Percentiles rank a stretch among this genome's conserved stretches.
These are phyloP conservation scores for Daldinia caldariorum DNA, from an alignment of 495 filamentous ascomycete genomes.

Conservation along the genomic window DNA sequence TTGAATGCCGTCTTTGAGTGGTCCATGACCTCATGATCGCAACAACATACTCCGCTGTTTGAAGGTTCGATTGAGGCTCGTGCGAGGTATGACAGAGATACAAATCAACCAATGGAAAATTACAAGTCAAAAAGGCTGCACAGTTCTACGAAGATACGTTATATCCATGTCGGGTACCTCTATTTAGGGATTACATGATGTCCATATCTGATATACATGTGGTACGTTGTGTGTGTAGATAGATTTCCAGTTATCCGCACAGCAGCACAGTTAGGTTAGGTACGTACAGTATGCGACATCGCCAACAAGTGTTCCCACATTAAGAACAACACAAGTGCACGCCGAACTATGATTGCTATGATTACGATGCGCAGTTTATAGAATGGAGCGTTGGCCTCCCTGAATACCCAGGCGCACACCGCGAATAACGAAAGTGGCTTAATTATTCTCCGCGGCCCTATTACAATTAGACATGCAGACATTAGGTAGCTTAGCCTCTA, in stretches of 20 bases:
- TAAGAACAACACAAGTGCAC: slow-evolving; percentile 33
- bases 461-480: slow-evolving; percentile 22
- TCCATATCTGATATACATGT: too few relatives aligned
- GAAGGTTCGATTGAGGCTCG: slow-evolving; percentile 39
- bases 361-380: slow-evolving; percentile 41
- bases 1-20: slow-evolving; percentile 29
- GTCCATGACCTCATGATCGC: slow-evolving; percentile 37
- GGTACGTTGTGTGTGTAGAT: too few relatives aligned
- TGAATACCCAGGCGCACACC: slow-evolving; percentile 11
- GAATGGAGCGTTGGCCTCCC: slow-evolving; percentile 18
- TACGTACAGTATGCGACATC: not conserved
- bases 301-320: slow-evolving; percentile 20
- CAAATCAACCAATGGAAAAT: slow-evolving; percentile 18
- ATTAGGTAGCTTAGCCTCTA: slow-evolving; percentile 8
- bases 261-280: too few relatives aligned
- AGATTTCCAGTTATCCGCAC: too few relatives aligned
- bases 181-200: too few relatives aligned
- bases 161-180: too few relatives aligned
- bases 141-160: too few relatives aligned
- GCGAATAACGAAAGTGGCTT: slow-evolving; percentile 29
- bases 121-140: not conserved
- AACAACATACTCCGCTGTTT: slow-evolving; percentile 20
- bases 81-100: slow-evolving; percentile 42
- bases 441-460: slow-evolving; percentile 38
- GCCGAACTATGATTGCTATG: slow-evolving; percentile 1